These are phyloP conservation scores for Aspergillus versicolor DNA, from an alignment of 2,329 filamentous ascomycete species.

Conservation along the genomic window DNA sequence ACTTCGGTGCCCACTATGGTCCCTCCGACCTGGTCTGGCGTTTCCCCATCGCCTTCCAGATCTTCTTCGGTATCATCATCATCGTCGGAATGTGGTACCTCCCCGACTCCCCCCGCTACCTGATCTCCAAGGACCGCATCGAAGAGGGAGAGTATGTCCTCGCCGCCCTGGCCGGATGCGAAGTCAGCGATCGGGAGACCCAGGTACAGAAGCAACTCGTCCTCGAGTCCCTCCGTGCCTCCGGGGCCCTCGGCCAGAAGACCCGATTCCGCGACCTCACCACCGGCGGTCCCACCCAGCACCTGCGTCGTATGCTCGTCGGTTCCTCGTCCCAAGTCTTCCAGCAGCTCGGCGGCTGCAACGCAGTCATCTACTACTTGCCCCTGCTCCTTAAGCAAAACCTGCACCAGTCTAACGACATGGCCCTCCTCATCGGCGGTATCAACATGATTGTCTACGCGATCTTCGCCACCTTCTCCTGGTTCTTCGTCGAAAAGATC, in stretches of 20 bases:
- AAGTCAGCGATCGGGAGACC: slow-evolving; percentile 57
- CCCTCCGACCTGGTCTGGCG: slow-evolving; percentile 45
- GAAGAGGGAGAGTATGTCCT: slow-evolving; percentile 52
- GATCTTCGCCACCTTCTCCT: slow-evolving; percentile 45
- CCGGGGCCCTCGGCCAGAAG: slow-evolving; percentile 55
- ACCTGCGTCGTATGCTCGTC: slow-evolving; percentile 42
- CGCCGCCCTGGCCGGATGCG: slow-evolving; percentile 48
- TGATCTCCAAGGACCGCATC: slow-evolving; percentile 46
- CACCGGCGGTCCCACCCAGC: slow-evolving; percentile 40
- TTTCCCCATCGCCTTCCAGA: slow-evolving; percentile 56
- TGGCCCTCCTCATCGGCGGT: slow-evolving; percentile 54
- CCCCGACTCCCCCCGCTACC: slow-evolving; percentile 48
- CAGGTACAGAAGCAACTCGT: slow-evolving; percentile 63
- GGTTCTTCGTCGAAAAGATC: slow-evolving; percentile 51
- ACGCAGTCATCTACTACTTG: slow-evolving; percentile 52
- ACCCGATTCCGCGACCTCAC: slow-evolving; percentile 45
- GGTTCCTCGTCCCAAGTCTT: slow-evolving; percentile 43
- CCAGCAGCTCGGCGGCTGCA: slow-evolving; percentile 53
- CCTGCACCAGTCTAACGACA: slow-evolving; percentile 39
- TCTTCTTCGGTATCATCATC: slow-evolving; percentile 50
- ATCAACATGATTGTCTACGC: slow-evolving; percentile 51
- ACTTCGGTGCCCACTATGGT: slow-evolving; percentile 45
- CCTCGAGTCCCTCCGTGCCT: slow-evolving; percentile 66
- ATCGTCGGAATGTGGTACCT: slow-evolving; percentile 44
- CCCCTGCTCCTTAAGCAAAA: slow-evolving; percentile 49